Conservation (phyloP, 164 flowering plant genomes). For the Nymphaea thermarum region DNA sequence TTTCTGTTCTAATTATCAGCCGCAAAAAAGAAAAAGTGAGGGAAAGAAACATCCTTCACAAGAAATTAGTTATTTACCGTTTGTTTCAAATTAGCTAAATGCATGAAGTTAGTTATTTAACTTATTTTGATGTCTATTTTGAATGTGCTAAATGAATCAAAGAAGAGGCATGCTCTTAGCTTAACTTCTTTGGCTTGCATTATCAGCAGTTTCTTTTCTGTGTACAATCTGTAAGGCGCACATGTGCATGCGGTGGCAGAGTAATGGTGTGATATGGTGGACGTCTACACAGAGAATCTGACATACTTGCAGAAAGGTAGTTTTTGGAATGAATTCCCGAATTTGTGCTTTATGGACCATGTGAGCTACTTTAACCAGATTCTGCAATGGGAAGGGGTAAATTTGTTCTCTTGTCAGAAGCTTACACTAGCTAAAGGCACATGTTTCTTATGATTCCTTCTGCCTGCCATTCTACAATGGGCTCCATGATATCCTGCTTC, state of each 20-base stretch:
- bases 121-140: not conserved
- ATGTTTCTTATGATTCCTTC: conserved; percentile 4
- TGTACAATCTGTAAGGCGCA: not conserved
- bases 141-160: not conserved
- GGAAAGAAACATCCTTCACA: not conserved
- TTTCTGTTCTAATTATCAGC: not conserved
- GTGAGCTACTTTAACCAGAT: not conserved
- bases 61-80: no score
- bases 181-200: not conserved
- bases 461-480: conserved; percentile 2
- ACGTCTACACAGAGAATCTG: not conserved
- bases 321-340: not conserved
- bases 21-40: not conserved
- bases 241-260: not conserved
- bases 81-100: no score
- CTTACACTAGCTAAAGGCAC: not conserved
- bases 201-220: not conserved
- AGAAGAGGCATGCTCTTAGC: not conserved
- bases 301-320: not conserved
- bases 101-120: not conserved
- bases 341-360: not conserved
- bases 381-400: not conserved
- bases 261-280: not conserved
- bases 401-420: conserved; percentile 1
- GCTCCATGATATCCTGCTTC: conserved; percentile 4